Conservation (phyloP, 2,329 filamentous ascomycete species). For the Alternaria longipes region DNA sequence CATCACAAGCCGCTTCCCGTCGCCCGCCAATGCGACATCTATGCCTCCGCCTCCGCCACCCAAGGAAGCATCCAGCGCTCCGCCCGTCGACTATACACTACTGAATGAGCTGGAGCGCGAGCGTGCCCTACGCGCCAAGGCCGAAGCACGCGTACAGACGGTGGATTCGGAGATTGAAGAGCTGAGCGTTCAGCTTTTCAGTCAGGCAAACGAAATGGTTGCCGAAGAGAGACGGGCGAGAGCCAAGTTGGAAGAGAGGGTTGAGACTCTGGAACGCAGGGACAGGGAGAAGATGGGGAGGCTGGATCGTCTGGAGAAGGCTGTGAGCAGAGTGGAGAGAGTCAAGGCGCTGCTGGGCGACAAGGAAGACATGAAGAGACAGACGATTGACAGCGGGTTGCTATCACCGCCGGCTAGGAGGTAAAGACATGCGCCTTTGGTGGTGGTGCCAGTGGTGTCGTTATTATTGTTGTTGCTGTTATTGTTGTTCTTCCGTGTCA, state of each 20-base stretch:
- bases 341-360: constrained; percentile 68
- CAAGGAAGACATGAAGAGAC: constrained; percentile 2
- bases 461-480: not conserved
- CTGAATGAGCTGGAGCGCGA: constrained; percentile 72
- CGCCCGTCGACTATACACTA: constrained; percentile 58
- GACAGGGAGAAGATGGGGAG: constrained; percentile 75
- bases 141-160: constrained; percentile 72
- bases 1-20: constrained; percentile 52
- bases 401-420: constrained; percentile 8
- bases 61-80: constrained; percentile 5
- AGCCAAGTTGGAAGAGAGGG: constrained; percentile 74
- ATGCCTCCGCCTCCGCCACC: constrained; percentile 44
- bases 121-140: constrained; percentile 70
- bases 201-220: constrained; percentile 89
- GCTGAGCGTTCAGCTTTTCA: constrained; percentile 76
- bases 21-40: constrained; percentile 41
- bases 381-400: not conserved
- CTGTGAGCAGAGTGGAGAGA: constrained; percentile 74
- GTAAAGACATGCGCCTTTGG: not conserved
- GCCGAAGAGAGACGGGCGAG: constrained; percentile 76
- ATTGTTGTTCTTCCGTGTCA: not conserved
- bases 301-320: constrained; percentile 75
- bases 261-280: constrained; percentile 73
- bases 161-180: constrained; percentile 81
- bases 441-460: not conserved